These are phyloP conservation scores for Helichrysum umbraculigerum DNA, from an alignment of 129 eudicot genomes.

Conservation along the genomic window DNA sequence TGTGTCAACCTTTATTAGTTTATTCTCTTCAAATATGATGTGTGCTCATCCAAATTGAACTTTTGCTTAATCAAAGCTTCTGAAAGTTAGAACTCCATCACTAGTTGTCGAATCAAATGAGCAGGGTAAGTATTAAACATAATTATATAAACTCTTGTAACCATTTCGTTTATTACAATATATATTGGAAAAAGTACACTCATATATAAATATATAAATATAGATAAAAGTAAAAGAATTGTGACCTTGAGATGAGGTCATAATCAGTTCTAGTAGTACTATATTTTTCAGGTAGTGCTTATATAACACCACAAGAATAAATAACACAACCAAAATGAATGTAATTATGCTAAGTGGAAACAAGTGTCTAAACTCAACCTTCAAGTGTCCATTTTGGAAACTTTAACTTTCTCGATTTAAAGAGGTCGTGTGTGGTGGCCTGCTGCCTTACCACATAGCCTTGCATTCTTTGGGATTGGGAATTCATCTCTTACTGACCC, in stretches of 20 bases:
- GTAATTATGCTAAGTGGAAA: conserved; percentile 21
- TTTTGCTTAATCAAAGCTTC: neutral
- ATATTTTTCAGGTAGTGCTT: conserved; percentile 40
- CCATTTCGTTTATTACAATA: conserved; percentile 33
- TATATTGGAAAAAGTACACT: conserved; percentile 16
- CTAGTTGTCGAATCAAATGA: neutral
- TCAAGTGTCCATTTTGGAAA: neutral
- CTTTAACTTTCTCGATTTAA: conserved; percentile 5
- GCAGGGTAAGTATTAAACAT: neutral
- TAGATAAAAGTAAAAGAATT: conserved; percentile 48
- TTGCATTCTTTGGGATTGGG: conserved; percentile 88
- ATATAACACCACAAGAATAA: conserved; percentile 52
- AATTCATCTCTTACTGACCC: conserved; percentile 82
- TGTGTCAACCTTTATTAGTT: neutral
- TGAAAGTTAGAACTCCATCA: no score
- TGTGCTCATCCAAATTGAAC: neutral
- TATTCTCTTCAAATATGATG: neutral
- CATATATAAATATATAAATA: conserved; percentile 9
- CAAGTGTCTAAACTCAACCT: conserved; percentile 19
- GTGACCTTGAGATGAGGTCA: conserved; percentile 92
- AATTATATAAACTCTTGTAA: conserved; percentile 14
- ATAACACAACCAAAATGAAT: conserved; percentile 41
- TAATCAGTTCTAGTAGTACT: conserved; percentile 34
- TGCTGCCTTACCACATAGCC: conserved; percentile 75
- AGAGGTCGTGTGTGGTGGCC: conserved; percentile 89